Percentiles rank a stretch among this genome's conserved stretches.
phyloP scores from a whole-genome alignment of 768 basidiomycete species.

The Pholiota molesta region DNA sequence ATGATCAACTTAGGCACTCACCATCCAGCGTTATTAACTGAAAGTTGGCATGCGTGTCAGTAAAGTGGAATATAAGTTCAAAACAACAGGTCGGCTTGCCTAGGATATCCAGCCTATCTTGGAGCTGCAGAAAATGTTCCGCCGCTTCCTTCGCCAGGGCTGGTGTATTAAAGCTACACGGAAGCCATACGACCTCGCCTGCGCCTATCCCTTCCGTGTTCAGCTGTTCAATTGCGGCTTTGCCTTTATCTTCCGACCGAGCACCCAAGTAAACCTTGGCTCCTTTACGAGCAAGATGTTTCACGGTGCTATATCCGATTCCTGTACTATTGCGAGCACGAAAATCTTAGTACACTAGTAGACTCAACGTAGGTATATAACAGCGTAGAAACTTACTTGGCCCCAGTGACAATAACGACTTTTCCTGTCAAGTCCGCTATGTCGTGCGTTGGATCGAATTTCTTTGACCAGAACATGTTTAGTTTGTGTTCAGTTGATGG shows the following conservation, averaged over 20 bases:
- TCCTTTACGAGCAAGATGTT: background rate
- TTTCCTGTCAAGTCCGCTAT: constrained; percentile 5
- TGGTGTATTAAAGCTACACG: background rate
- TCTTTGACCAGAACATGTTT: background rate
- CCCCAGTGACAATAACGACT: constrained; percentile 8
- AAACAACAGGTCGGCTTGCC: background rate
- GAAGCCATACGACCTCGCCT: constrained; percentile 4
- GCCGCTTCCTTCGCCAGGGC: background rate
- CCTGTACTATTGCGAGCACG: background rate
- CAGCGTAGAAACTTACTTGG: background rate
- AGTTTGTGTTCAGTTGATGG: too few relatives aligned
- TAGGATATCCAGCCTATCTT: background rate
- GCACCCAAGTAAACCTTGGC: constrained; percentile 8
- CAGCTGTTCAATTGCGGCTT: background rate
- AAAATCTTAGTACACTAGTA: background rate
- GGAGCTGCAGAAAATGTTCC: background rate
- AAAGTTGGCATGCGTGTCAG: background rate
- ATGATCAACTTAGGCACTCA: background rate
- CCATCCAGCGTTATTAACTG: constrained; percentile 7
- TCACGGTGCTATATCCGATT: constrained; percentile 3
- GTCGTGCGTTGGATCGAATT: background rate
- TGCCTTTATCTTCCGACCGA: background rate
- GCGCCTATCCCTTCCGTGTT: background rate
- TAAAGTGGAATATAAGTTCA: background rate
- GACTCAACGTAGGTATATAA: background rate